Base-by-base conservation (phyloP, 495 filamentous ascomycete species). In the Hyaloscypha hepaticicola region DNA sequence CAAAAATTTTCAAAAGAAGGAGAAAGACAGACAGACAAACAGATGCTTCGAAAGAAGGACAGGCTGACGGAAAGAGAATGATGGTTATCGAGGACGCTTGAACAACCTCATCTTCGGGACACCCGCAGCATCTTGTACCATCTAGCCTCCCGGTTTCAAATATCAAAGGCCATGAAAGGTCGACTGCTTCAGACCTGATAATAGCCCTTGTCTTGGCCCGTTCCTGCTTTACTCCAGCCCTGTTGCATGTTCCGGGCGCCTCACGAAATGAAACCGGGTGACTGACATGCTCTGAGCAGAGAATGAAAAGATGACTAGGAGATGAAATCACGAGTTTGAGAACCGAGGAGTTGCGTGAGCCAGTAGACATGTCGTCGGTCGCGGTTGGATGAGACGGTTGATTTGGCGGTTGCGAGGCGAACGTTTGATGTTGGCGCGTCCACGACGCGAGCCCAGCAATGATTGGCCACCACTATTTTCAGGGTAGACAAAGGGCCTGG, bases 201-300 rank as follows among this genome's bases (percentile, higher is more conserved):
- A 55, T 57, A 26, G 33, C 21, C 64, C 50, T 57, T 45, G 24
- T 26, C 45, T 38, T 16, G 66, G 50, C 49, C 55, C 31, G 41
- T 58, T 41, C 53, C 51, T 57, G 22, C n/a, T 12, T 33, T 21
- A 29, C 48, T 61, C 56, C 21, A 26, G 51, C 24, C 65, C 59
- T 55, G 63, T 62, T 34, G 62, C 29, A 38, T 51, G 21, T 41
- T 51, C 62, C n/a, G 22, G 34, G 66, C 58, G 66, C 49, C 31
- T 65, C 61, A 69, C 63, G 66, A 65, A 58, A 65, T 69, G 58
- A 62, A 63, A 64, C 66, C 52, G 45, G 49, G n/a, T 59, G 14
- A 14, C 33, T 58, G 59, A 52, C 28, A 58, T 61, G 64, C 53
- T 52, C 25, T 28, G n/a, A 59, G 19, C 11, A 31, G 63, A 60